Percentiles rank a stretch among this genome's conserved stretches.
Evolutionary conservation across 257 asterid genomes (phyloP).

Genomic region (Linaria vulgaris): DNA sequence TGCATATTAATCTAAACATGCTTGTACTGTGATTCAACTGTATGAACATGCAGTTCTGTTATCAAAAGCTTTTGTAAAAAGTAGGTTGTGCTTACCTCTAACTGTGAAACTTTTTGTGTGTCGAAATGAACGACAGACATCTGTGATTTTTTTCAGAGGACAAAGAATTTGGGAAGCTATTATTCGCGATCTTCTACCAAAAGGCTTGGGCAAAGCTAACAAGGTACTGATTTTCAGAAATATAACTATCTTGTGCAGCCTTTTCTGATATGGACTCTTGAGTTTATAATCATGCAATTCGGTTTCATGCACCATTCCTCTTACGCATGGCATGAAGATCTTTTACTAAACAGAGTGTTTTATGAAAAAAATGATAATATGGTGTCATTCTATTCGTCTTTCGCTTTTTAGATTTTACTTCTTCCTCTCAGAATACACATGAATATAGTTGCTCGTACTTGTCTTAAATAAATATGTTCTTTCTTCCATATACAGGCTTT

Average conservation of each 20-base stretch:
- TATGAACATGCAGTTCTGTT: neutral
- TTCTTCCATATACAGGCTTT: slow-evolving; percentile 53
- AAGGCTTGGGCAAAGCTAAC: slow-evolving; percentile 67
- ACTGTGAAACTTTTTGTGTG: slow-evolving; percentile 27
- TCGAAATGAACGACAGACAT: slow-evolving; percentile 61
- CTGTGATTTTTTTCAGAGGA: slow-evolving; percentile 90
- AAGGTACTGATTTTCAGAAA: slow-evolving; percentile 44
- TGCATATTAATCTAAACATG: neutral
- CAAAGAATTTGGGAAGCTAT: slow-evolving; percentile 88
- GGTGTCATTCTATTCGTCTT: too few relatives aligned
- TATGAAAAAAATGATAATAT: too few relatives aligned
- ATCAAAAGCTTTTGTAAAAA: neutral
- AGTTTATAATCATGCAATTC: neutral
- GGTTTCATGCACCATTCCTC: neutral
- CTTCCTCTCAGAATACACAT: too few relatives aligned
- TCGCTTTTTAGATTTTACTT: too few relatives aligned
- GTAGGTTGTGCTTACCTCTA: slow-evolving; percentile 22
- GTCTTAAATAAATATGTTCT: neutral
- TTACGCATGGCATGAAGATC: neutral
- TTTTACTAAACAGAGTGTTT: neutral
- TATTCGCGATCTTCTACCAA: slow-evolving; percentile 78
- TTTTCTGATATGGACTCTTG: neutral
- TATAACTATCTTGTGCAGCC: neutral
- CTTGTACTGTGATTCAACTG: neutral
- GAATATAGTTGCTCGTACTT: too few relatives aligned